Percentiles rank a stretch among this genome's conserved stretches.
These are phyloP conservation scores for Ensete ventricosum DNA, from an alignment of 176 grass and related monocot genomes.

Conservation along the genomic window DNA sequence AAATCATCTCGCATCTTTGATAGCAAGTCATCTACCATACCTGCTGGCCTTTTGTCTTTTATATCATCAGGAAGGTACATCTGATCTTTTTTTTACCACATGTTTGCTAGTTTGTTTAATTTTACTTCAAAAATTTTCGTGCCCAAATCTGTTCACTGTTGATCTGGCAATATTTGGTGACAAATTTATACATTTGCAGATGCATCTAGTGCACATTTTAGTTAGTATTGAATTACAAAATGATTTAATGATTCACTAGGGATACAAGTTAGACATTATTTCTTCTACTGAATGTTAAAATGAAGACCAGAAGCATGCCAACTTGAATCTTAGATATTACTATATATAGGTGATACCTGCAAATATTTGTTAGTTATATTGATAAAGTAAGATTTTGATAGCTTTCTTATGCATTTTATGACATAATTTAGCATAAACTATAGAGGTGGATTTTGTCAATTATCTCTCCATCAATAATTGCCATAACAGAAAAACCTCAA, in stretches of 20 bases:
- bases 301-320: too few relatives aligned
- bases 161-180: not conserved
- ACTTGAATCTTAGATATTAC: too few relatives aligned
- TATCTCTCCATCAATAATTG: not conserved
- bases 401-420: too few relatives aligned
- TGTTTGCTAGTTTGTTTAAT: constrained; percentile 3
- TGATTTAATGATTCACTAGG: too few relatives aligned
- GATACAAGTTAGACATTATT: too few relatives aligned
- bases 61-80: constrained; percentile 35
- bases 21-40: constrained; percentile 11
- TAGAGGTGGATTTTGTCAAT: not conserved
- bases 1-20: constrained; percentile 29
- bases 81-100: not conserved
- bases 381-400: too few relatives aligned
- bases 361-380: too few relatives aligned
- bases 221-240: too few relatives aligned
- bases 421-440: too few relatives aligned
- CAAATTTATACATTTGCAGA: not conserved
- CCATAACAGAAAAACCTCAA: not conserved
- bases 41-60: constrained; percentile 27
- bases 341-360: too few relatives aligned
- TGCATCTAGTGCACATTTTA: not conserved
- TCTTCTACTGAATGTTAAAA: too few relatives aligned
- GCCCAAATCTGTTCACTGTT: not conserved
- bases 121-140: not conserved